Base-by-base conservation (phyloP, 495 filamentous ascomycete genomes). In the Xylaria grammica region DNA sequence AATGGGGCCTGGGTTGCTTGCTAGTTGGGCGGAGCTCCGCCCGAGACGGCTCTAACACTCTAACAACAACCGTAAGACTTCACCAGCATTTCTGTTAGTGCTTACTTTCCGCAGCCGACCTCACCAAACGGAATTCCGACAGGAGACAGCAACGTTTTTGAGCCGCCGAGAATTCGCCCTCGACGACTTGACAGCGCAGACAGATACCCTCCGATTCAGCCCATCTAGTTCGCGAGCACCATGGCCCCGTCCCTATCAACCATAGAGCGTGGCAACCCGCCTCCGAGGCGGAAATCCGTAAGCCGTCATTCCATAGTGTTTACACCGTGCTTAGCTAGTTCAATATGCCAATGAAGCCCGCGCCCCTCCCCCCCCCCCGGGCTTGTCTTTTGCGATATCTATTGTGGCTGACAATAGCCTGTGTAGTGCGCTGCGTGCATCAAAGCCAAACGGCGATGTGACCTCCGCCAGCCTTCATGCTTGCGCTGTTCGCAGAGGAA, bases 391-490 rank as follows among this genome's bases (percentile, higher is more conserved):
- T 36, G 32, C 5, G 32, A 19, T 27, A 30, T 30, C 0, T 11
- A 1, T 22, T 7, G 4, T 6, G 15, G 20, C 5, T 46, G 44
- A 46, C 20, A 46, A 24, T 46, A 11, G 2, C 11, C 20, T 9
- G 13, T 22, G 15, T 17, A 63, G 32, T 85, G 84, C 63, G 74
- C 77, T 27, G 75, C 77, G n/a, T 86, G 84, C 71, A 82, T 81
- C 68, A 78, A 75, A 56, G 79, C 79, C 9, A 86, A 85, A 65
- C 73, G 84, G 15, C 79, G 81, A 17, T 86, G 84, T 65, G 82
- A 84, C 51, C 72, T 82, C 3, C 75, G 72, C 7, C 73, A 73
- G 26, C 84, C 83, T 11, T 68, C 72, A 22, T 86, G 84, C 56
- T 74, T 74, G 13, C 78, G 84, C 38, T 86, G 84, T 67, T 54